Evolutionary conservation across 2,329 filamentous ascomycete genomes (phyloP), one percentile per base, ranked within the genome.

Genomic region (Rutstroemia sp.): DNA sequence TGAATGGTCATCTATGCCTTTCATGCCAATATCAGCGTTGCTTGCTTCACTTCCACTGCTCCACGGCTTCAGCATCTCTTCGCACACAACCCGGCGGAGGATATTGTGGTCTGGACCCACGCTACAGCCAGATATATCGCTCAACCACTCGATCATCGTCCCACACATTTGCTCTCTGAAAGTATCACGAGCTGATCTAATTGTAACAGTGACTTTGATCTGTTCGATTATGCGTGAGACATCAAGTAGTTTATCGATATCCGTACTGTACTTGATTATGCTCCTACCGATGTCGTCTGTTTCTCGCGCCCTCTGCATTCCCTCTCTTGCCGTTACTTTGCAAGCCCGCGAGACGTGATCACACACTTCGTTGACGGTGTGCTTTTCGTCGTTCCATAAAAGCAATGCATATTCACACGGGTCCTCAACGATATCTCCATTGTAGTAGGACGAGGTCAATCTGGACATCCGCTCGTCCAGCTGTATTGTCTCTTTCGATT

Each of bases 141-240:
- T 81, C 19, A 99, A 79, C 95, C 95, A 99, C 66, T 96, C 92
- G 54, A 99, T 87, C 59, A 99, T 92, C 16, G 91, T 90, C n/a
- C 89, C 91, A 66, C 92, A 96, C 95, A 99, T 99, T 70, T 97
- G 89, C 70, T 99, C 94, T 58, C 94, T 82, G 73, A 97, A 99
- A 0, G 91, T 97, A 72, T 99, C 94, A 64, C 95, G 82, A 5
- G 94, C 85, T 9, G 92, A 96, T 46, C 94, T 84, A 59, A 99
- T 91, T 0, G 94, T 99, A 49, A 96, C 90, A 0, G 94, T 97
- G 57, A 99, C 84, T 69, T 95, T 92, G 71, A 99, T 96, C 59
- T 95, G 86, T 72, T 99, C 94, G 62, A 99, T 88, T 21, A 94
- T 85, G 61, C 83, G 87, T 5, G 92, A 89, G 72, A 94, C 92